Evolutionary conservation across 2,329 filamentous ascomycete genomes (phyloP).

Genomic region (Fusarium abutilonis): DNA sequence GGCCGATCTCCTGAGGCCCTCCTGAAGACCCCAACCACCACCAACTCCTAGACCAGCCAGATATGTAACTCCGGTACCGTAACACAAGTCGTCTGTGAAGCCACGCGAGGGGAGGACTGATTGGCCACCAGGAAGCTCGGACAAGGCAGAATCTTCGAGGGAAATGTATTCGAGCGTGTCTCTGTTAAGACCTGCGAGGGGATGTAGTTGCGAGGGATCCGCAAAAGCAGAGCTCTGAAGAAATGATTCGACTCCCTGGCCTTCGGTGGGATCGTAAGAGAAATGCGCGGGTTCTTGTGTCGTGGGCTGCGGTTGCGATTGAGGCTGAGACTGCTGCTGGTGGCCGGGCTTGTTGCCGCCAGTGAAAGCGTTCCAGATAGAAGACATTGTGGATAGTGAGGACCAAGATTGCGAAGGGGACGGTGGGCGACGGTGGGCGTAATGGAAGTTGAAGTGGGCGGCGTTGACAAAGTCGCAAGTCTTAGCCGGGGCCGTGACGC

Average conservation of each 20-base stretch:
- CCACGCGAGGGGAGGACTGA: conserved; percentile 93
- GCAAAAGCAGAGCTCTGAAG: conserved; percentile 79
- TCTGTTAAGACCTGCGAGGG: conserved; percentile 90
- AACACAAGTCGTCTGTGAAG: conserved; percentile 98
- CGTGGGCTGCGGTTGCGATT: conserved; percentile 46
- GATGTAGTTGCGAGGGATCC: conserved; percentile 90
- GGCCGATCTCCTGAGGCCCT: conserved; percentile 84
- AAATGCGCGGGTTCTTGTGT: conserved; percentile 62
- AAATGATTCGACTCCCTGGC: conserved; percentile 87
- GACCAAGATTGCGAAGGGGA: conserved; percentile 25
- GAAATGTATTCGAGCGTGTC: conserved; percentile 94
- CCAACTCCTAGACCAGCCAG: conserved; percentile 85
- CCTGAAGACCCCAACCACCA: conserved; percentile 90
- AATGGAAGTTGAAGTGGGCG: conserved; percentile 33
- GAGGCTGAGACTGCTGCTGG: conserved; percentile 54
- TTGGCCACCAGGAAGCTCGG: conserved; percentile 84
- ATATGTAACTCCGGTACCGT: conserved; percentile 95
- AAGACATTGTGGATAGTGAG: conserved; percentile 58
- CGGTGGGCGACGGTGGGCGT: conserved; percentile 25
- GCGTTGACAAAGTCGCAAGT: conserved; percentile 39
- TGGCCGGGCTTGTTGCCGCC: conserved; percentile 63
- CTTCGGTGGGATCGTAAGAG: conserved; percentile 75
- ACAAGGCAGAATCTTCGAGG: conserved; percentile 90
- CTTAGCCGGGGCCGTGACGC: conserved; percentile 7
- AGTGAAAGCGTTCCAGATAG: conserved; percentile 70